These are phyloP conservation scores for Beverwykella pulmonaria DNA, from an alignment of 495 filamentous ascomycete species.

Conservation along the genomic window DNA sequence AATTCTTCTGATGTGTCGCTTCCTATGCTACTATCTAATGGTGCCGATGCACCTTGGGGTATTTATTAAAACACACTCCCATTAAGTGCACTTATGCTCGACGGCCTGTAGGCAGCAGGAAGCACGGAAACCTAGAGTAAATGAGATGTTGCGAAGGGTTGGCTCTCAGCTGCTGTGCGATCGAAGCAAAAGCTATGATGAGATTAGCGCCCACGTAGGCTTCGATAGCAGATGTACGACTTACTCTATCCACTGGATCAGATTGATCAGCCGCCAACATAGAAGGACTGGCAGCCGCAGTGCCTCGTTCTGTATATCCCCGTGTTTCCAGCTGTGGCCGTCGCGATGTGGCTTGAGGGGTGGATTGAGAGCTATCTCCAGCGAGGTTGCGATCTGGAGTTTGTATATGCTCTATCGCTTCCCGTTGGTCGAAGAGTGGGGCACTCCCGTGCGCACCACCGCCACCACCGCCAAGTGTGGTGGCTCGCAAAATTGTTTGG, in stretches of 20 bases:
- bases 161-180: conserved; percentile 36
- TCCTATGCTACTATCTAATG: not conserved
- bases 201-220: not conserved
- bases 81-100: not conserved
- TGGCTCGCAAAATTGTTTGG: conserved; percentile 89
- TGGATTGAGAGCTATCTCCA: conserved; percentile 12
- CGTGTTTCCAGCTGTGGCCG: conserved; percentile 34
- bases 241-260: conserved; percentile 36
- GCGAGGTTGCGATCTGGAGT: conserved; percentile 27
- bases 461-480: conserved; percentile 74
- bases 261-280: conserved; percentile 36
- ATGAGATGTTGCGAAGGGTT: not conserved
- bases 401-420: conserved; percentile 21
- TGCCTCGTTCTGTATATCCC: conserved; percentile 34
- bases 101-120: not conserved
- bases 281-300: conserved; percentile 29
- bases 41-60: conserved; percentile 7
- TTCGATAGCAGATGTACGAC: not conserved
- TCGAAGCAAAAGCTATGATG: conserved; percentile 34
- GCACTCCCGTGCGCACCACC: conserved; percentile 49
- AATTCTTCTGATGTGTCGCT: not conserved
- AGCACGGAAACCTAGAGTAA: not conserved
- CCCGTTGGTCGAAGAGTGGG: conserved; percentile 57
- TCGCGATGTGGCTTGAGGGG: conserved; percentile 19
- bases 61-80: conserved; percentile 5